Evolutionary conservation across 225 moss, liverwort and hornwort species (phyloP), one percentile per base, ranked within the genome.

Genomic region (Climacium dendroides): DNA sequence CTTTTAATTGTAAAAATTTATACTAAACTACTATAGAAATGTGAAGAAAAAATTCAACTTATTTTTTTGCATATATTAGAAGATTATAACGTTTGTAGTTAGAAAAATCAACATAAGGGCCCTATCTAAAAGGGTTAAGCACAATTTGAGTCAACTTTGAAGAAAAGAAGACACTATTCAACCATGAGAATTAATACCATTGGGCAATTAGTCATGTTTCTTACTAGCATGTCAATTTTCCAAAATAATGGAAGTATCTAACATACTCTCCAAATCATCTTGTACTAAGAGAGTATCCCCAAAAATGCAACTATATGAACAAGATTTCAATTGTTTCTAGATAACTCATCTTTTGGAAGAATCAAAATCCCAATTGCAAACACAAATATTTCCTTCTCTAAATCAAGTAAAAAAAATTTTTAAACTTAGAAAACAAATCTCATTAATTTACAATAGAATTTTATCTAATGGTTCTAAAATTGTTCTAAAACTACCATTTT

Each of bases 31-130:
- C 26, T 41, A 41, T 14, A 70, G 1, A 5, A 26, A 70, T 70
- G 26, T 26, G 15, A 39, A 4, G 37, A 4, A 67, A 22, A 8
- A 10, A 2, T 39, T 39, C 2, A 14, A 4, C 5, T 39, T 14
- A 7, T 14, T 37, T 15, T 14, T 8, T 6, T 0, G 0, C 1
- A 15, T 26, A 41, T 5, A 70, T 70, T 70, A 5, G 0, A 0
- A 70, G 70, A 26, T 41, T 41, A 41, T 15, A 15, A 26, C 0
- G 0, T 43, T 70, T 41, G 9, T 41, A 26, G 9, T 70, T 23
- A 70, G 5, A 41, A 69, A 4, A 70, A 25, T 24, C 15, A 1
- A 25, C 8, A 14, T 14, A 24, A 13, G 8, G 15, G 3, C 41
- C 24, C 2, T 39, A 3, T 37, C 15, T 3, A 26, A 43, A 15